Evolutionary conservation across 257 asterid species (phyloP), one percentile per base, ranked within the genome.

Genomic region (Eucommia ulmoides): DNA sequence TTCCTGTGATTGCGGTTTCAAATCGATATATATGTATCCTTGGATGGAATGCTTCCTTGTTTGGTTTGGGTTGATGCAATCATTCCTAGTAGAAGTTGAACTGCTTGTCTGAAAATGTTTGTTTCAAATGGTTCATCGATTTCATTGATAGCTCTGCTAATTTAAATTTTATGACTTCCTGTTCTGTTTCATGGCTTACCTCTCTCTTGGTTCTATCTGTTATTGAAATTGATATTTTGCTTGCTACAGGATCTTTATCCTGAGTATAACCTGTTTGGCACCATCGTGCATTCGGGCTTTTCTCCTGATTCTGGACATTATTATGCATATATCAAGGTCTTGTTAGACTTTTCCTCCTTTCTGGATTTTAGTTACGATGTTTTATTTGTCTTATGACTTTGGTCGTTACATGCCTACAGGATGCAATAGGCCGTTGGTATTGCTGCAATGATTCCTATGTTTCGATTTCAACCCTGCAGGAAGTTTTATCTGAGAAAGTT

Each of bases 241-340:
- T 44, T 67, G 20, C 55, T 72, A 73, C 82, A 91, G 99, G 97
- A 86, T 73, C 76, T 53, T 44, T 74, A 76, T 44, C 99, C 94
- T 1, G 97, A 86, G 64, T 91, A 91, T 63, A 77, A 65, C 54
- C 97, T 91, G 56, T 91, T 73, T 70, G 99, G 95, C 56, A 79
- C 95, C 24, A 86, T 91, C 65, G 95, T 91, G 41, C 99, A 91
- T 68, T 86, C 99, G 59, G 99, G 99, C 59, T 68, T 67, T 74
- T 83, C 99, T 51, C 93, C 95, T 23, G 94, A 86, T 77, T 83
- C 97, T 60, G 99, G 99, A 61, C 99, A 91, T 67, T 91, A 91
- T 69, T 91, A 86, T 76, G 93, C 99, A 59, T 91, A 86, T 65
- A 81, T 91, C 66, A 91, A 91, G 99, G 99, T 89, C 48, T 26